Evolutionary conservation across 768 basidiomycete genomes (phyloP).

Genomic region (Zangia roseola): DNA sequence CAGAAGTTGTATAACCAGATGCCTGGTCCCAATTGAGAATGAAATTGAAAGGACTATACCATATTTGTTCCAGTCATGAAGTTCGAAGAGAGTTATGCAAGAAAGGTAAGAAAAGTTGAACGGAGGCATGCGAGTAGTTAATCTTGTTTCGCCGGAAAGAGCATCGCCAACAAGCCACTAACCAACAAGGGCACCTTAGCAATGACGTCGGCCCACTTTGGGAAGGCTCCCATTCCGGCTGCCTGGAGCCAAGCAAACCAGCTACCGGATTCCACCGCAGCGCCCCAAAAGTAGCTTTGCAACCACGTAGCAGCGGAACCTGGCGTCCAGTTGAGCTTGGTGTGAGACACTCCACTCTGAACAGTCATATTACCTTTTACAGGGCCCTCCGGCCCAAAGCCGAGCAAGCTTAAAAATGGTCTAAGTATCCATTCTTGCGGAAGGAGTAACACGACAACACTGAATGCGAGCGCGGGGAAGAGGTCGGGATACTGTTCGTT

Average conservation of each 20-base stretch:
- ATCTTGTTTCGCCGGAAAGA: not conserved
- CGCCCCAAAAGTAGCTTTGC: constrained; percentile 8
- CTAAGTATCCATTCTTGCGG: constrained; percentile 14
- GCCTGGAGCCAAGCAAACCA: constrained; percentile 17
- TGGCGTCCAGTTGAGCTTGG: not conserved
- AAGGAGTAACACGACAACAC: constrained; percentile 5
- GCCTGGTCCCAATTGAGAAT: no score
- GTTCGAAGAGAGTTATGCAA: no score
- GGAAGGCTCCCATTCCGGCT: constrained; percentile 10
- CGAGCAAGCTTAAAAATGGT: constrained; percentile 11
- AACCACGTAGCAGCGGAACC: constrained; percentile 15
- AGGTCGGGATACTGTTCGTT: constrained; percentile 10
- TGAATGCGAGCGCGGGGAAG: constrained; percentile 1
- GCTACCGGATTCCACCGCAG: not conserved
- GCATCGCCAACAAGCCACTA: not conserved
- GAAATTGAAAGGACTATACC: no score
- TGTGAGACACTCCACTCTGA: rapidly evolving
- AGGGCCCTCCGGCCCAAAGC: constrained; percentile 16
- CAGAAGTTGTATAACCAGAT: no score
- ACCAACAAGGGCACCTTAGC: not conserved
- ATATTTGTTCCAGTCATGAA: no score
- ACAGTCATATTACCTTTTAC: constrained; percentile 6
- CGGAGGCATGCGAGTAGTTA: no score
- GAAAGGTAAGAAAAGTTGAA: no score
- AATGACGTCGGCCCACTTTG: constrained; percentile 4